Evolutionary conservation across 441 rosid genomes (phyloP).

Genomic region (Bruguiera hainesii): DNA sequence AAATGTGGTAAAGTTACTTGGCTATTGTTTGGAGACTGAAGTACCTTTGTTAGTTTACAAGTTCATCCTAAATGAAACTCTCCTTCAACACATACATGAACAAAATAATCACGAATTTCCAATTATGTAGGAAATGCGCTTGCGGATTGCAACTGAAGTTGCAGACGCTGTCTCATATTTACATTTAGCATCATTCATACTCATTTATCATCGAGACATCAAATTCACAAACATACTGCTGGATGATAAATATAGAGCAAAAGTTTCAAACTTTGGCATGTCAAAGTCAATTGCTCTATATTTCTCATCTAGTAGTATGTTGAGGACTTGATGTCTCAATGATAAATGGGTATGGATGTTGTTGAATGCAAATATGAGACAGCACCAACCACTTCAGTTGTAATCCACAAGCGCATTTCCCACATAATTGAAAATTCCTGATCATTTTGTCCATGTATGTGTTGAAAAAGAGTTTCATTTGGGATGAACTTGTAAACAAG

Average conservation of each 20-base stretch:
- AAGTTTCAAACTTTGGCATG: not conserved
- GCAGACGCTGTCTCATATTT: too few relatives aligned
- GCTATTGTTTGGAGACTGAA: too few relatives aligned
- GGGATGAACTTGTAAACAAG: not conserved
- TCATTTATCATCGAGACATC: not conserved
- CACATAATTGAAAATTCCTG: not conserved
- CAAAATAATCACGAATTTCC: too few relatives aligned
- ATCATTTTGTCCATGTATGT: not conserved
- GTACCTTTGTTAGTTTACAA: too few relatives aligned
- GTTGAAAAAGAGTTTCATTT: not conserved
- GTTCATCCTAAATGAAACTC: too few relatives aligned
- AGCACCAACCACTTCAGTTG: not conserved
- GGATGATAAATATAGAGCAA: not conserved
- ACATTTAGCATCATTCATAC: too few relatives aligned
- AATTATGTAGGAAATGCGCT: too few relatives aligned
- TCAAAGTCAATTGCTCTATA: not conserved
- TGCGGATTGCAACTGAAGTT: too few relatives aligned
- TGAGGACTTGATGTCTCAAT: not conserved
- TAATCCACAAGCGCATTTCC: not conserved
- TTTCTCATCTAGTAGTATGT: slow-evolving; percentile 2
- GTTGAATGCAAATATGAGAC: not conserved
- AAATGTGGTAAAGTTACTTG: too few relatives aligned
- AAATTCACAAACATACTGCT: not conserved
- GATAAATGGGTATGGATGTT: not conserved
- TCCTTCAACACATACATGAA: too few relatives aligned